phyloP scores from a whole-genome alignment of 179 eudicot genomes.

The Beta corolliflora region DNA sequence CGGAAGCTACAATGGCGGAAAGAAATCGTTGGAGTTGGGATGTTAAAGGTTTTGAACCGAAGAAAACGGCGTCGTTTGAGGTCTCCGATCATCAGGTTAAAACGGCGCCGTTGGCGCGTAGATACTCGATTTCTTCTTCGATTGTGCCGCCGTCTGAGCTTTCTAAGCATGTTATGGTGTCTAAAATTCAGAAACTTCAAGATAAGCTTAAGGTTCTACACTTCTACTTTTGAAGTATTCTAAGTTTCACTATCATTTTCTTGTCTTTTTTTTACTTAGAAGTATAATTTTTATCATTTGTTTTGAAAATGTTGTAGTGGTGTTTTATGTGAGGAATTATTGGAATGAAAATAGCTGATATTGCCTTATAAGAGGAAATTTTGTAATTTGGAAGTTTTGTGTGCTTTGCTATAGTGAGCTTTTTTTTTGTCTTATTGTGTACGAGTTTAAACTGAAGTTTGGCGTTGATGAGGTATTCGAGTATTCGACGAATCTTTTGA shows the following conservation, averaged over 20 bases:
- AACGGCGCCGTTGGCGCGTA: conserved; percentile 45
- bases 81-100: conserved; percentile 30
- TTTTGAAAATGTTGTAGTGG: too few species aligned
- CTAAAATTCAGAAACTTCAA: conserved; percentile 61
- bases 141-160: conserved; percentile 48
- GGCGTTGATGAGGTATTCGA: not conserved
- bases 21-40: conserved; percentile 86
- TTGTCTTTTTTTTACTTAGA: not conserved
- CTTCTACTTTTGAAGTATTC: not conserved
- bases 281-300: not conserved
- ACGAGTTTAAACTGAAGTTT: not conserved
- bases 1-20: conserved; percentile 54
- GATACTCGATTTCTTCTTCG: conserved; percentile 68
- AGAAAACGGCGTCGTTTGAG: conserved; percentile 43
- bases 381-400: not conserved
- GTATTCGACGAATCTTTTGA: not conserved
- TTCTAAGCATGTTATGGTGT: conserved; percentile 39
- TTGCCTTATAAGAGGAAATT: too few species aligned
- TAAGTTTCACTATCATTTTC: not conserved
- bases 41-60: conserved; percentile 85
- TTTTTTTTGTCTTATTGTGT: not conserved
- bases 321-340: too few species aligned
- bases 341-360: too few species aligned
- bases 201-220: conserved; percentile 57
- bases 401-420: not conserved